Evolutionary conservation across 2,329 filamentous ascomycete species (phyloP).

Genomic region (Colletotrichum sp.): DNA sequence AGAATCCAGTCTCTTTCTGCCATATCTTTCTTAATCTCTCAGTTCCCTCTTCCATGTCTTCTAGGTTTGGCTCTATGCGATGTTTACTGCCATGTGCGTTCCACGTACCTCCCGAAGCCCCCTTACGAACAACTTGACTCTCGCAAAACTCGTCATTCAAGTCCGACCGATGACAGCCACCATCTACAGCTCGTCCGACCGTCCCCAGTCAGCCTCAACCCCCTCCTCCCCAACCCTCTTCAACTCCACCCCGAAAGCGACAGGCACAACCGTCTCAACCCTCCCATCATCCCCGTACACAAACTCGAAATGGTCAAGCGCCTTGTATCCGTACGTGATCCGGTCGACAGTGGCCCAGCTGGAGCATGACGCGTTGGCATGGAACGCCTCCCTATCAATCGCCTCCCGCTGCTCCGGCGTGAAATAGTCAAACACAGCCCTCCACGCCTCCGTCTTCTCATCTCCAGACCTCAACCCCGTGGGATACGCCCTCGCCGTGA

Average conservation of each 20-base stretch:
- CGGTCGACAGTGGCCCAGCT: slow-evolving; percentile 37
- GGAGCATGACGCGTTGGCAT: slow-evolving; percentile 31
- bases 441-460: slow-evolving; percentile 31
- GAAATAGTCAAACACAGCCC: slow-evolving; percentile 31
- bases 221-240: neutral
- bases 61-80: too few relatives aligned
- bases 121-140: too few relatives aligned
- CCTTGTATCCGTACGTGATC: slow-evolving; percentile 31
- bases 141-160: too few relatives aligned
- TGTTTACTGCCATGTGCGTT: too few relatives aligned
- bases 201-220: neutral
- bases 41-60: too few relatives aligned
- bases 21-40: fast-evolving
- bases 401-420: slow-evolving; percentile 19
- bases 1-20: too few relatives aligned
- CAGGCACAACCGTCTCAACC: slow-evolving; percentile 7
- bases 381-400: slow-evolving; percentile 30
- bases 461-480: neutral
- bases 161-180: neutral
- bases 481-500: slow-evolving; percentile 24
- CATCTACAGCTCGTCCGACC: neutral
- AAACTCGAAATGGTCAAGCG: slow-evolving; percentile 33
- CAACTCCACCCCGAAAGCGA: slow-evolving; percentile 1
- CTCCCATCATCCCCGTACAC: neutral
- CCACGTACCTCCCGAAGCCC: too few relatives aligned